These are phyloP conservation scores for Nannochloropsis salina DNA, from an alignment of 108 stramenopile species.

Conservation along the genomic window DNA sequence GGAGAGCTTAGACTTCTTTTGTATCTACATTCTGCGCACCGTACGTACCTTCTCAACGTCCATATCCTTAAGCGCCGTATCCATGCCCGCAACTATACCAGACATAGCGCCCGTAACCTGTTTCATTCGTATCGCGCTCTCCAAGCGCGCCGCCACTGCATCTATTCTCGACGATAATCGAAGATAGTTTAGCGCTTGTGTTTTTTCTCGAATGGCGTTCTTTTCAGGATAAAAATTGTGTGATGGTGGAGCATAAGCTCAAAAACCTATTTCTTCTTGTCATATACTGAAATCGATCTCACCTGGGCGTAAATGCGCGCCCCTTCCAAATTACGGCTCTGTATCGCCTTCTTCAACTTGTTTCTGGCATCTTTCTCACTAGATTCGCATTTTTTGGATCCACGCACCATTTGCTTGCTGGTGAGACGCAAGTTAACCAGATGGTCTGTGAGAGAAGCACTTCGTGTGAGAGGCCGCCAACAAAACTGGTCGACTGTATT, in stretches of 20 bases:
- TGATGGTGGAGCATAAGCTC: too few relatives aligned
- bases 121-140: conserved; percentile 92
- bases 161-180: conserved; percentile 82
- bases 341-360: conserved; percentile 85
- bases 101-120: conserved; percentile 79
- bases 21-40: neutral
- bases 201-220: conserved; percentile 97
- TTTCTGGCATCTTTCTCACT: conserved; percentile 77
- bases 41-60: conserved; percentile 61
- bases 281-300: too few relatives aligned
- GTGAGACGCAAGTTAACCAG: conserved; percentile 88
- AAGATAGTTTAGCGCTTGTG: conserved; percentile 82
- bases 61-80: conserved; percentile 74
- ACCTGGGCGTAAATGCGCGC: conserved; percentile 83
- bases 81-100: conserved; percentile 87
- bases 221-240: conserved; percentile 28
- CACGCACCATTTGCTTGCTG: conserved; percentile 89
- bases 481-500: too few relatives aligned
- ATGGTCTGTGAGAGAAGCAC: conserved; percentile 58
- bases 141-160: conserved; percentile 86
- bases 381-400: conserved; percentile 90
- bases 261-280: too few relatives aligned
- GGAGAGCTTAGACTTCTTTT: neutral
- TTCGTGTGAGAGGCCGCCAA: too few relatives aligned
- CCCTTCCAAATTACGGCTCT: conserved; percentile 76